Evolutionary conservation across 1,284 basidiomycete species (phyloP).

Genomic region (Cerioporus squamosus): DNA sequence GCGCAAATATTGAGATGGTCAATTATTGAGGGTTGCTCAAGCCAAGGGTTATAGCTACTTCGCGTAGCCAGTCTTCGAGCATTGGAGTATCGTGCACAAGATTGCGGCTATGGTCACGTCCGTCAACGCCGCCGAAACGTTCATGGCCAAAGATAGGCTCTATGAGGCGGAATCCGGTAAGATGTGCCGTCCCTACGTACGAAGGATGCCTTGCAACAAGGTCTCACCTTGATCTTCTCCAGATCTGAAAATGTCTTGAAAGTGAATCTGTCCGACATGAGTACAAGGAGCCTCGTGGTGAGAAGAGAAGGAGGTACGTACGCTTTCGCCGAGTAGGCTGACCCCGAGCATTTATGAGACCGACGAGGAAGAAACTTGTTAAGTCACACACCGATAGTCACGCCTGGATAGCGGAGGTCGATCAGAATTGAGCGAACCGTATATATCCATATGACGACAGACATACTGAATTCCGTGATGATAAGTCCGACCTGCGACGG

Average conservation of each 20-base stretch:
- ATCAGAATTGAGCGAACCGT: too few relatives aligned
- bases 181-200: too few relatives aligned
- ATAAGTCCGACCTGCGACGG: too few relatives aligned
- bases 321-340: slow-evolving; percentile 19
- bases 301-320: slow-evolving; percentile 6
- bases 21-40: background rate
- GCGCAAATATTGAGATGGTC: background rate
- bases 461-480: too few relatives aligned
- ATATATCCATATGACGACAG: too few relatives aligned
- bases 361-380: background rate
- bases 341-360: too few relatives aligned
- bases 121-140: slow-evolving; percentile 51
- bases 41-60: slow-evolving; percentile 17
- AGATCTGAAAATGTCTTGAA: slow-evolving; percentile 48
- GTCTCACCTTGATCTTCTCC: slow-evolving; percentile 44
- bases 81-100: slow-evolving; percentile 52
- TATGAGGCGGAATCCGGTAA: slow-evolving; percentile 23
- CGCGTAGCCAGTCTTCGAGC: slow-evolving; percentile 56
- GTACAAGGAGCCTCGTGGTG: background rate
- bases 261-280: background rate
- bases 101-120: slow-evolving; percentile 54
- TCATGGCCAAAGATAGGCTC: slow-evolving; percentile 58
- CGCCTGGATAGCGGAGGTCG: too few relatives aligned
- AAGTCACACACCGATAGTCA: too few relatives aligned
- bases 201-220: background rate